phyloP scores from a whole-genome alignment of 805 yeast genomes.

The Suhomyces prunicola region DNA sequence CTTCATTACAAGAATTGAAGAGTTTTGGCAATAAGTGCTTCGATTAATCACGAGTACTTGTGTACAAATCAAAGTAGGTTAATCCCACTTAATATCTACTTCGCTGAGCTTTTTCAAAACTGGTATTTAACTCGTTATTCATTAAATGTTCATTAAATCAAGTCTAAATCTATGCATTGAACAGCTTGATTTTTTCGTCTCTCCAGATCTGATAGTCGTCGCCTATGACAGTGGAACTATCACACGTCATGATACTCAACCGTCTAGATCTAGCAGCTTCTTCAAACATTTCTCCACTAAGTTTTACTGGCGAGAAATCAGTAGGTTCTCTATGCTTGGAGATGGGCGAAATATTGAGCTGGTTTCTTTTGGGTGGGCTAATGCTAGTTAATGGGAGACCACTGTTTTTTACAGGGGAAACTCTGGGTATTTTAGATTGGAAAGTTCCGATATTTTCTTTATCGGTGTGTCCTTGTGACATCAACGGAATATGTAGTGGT shows the following conservation, averaged over 20 bases:
- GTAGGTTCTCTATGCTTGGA: neutral
- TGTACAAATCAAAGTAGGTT: too few relatives aligned
- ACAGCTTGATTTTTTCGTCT: conserved; percentile 29
- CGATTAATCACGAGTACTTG: too few relatives aligned
- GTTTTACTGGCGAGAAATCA: neutral
- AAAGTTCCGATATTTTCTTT: neutral
- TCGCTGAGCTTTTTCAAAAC: too few relatives aligned
- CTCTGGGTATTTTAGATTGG: neutral
- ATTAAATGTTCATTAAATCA: neutral
- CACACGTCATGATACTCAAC: conserved; percentile 24
- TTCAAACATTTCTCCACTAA: neutral
- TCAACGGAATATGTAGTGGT: conserved; percentile 4
- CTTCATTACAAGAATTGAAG: too few relatives aligned
- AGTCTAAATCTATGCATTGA: conserved; percentile 4
- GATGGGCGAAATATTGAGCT: neutral
- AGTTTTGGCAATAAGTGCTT: too few relatives aligned
- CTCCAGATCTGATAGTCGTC: conserved; percentile 43
- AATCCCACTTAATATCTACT: too few relatives aligned
- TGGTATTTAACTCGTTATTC: neutral
- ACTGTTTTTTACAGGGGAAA: neutral
- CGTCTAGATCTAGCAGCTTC: conserved; percentile 2
- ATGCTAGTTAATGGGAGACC: neutral
- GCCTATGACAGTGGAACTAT: conserved; percentile 37
- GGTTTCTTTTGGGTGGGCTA: neutral
- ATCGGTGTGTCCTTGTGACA: neutral